Conservation (phyloP, 2,329 filamentous ascomycete genomes). For the Epichloe coenophiala region DNA sequence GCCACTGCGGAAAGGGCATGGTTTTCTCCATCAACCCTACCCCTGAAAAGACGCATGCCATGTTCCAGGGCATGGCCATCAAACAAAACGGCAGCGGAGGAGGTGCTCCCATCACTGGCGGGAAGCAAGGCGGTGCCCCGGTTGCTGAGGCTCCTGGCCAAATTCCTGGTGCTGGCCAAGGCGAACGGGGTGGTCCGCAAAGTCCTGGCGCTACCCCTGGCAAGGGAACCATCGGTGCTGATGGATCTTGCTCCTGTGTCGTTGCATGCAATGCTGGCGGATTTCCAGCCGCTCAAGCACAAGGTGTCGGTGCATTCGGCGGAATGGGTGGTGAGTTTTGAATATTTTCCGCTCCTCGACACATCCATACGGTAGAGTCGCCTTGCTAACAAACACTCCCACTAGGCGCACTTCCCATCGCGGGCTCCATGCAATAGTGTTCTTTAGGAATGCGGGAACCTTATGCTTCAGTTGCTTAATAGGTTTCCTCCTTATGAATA, state of each 20-base stretch:
- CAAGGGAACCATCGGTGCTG: conserved; percentile 28
- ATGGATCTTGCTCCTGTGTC: conserved; percentile 39
- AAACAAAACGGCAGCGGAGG: conserved; percentile 48
- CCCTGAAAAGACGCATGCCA: conserved; percentile 52
- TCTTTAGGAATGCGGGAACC: background rate
- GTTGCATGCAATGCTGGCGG: conserved; percentile 33
- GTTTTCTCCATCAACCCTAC: conserved; percentile 67
- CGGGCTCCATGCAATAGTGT: conserved; percentile 14
- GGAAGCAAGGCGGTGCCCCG: conserved; percentile 13
- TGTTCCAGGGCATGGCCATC: conserved; percentile 57
- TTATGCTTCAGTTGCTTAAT: background rate
- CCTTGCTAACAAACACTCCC: conserved; percentile 9
- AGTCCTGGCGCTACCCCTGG: conserved; percentile 22
- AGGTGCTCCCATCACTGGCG: conserved; percentile 38
- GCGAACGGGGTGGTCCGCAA: conserved; percentile 4
- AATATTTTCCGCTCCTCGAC: background rate
- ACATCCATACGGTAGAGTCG: no score
- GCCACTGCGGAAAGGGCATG: conserved; percentile 66
- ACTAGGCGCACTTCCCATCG: conserved; percentile 19
- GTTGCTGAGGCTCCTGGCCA: conserved; percentile 9
- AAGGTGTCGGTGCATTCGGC: conserved; percentile 44
- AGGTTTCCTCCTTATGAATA: conserved; percentile 3
- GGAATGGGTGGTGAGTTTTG: conserved; percentile 26
- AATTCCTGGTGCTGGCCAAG: background rate
- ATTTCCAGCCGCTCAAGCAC: conserved; percentile 36